These are phyloP conservation scores for Monilinia polystroma DNA, from an alignment of 2,329 filamentous ascomycete species.

Conservation along the genomic window DNA sequence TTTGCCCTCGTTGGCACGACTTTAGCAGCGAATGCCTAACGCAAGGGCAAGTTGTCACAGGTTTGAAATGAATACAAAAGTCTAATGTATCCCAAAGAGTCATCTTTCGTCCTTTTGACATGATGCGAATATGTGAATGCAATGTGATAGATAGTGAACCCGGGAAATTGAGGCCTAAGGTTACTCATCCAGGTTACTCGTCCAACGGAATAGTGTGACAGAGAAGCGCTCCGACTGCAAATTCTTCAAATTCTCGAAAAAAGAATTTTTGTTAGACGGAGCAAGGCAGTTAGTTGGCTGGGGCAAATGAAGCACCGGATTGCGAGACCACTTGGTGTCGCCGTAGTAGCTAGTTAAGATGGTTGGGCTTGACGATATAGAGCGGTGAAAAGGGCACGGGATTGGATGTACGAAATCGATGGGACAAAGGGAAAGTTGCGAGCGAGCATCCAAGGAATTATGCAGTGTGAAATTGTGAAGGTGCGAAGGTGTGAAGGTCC, in stretches of 20 bases:
- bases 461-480: not conserved
- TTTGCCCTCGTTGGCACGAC: conserved; percentile 11
- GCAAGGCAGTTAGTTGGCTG: not conserved
- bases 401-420: not conserved
- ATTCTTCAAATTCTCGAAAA: not conserved
- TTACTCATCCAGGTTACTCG: conserved; percentile 6
- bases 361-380: not conserved
- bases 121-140: conserved; percentile 5
- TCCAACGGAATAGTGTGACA: conserved; percentile 6
- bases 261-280: not conserved
- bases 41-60: conserved; percentile 6
- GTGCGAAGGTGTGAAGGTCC: too few relatives aligned
- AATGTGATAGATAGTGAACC: not conserved
- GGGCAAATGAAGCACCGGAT: not conserved
- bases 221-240: conserved; percentile 1
- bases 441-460: too few relatives aligned
- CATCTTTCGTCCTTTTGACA: not conserved
- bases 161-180: not conserved
- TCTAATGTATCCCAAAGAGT: not conserved
- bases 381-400: not conserved
- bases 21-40: conserved; percentile 9
- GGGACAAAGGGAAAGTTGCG: not conserved
- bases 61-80: conserved; percentile 6
- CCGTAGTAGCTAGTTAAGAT: not conserved
- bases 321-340: conserved; percentile 5